A percentile compares a stretch with the other conserved stretches of the same genome.
These are phyloP conservation scores for Fusarium veterinarium DNA, from an alignment of 2,329 filamentous ascomycete species.

Conservation along the genomic window DNA sequence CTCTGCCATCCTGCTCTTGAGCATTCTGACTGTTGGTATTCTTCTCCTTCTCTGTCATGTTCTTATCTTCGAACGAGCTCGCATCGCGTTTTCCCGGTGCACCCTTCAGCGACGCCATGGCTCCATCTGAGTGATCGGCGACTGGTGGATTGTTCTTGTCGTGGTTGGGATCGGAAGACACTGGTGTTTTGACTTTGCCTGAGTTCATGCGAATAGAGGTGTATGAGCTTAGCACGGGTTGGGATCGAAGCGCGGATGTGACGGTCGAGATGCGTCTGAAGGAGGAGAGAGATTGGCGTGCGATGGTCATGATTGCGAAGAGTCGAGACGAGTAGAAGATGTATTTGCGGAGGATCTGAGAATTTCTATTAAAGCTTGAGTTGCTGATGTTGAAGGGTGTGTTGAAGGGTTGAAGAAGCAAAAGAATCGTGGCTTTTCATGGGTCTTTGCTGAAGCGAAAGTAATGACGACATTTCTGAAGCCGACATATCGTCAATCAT, in stretches of 20 bases:
- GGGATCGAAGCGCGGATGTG: background rate
- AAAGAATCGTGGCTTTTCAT: background rate
- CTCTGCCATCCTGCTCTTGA: slow-evolving; percentile 12
- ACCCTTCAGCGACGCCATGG: slow-evolving; percentile 22
- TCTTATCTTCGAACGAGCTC: slow-evolving; percentile 3
- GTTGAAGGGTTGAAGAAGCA: background rate
- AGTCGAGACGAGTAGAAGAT: background rate
- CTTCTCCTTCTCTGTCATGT: slow-evolving; percentile 16
- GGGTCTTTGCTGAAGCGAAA: background rate
- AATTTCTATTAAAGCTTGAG: background rate
- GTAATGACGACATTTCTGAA: slow-evolving; percentile 27
- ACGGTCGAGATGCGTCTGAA: background rate
- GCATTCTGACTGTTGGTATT: slow-evolving; percentile 21
- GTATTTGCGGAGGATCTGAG: accelerated
- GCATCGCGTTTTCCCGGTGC: slow-evolving; percentile 14
- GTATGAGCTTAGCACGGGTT: background rate
- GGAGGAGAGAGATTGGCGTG: background rate
- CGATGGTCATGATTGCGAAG: background rate
- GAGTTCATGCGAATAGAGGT: slow-evolving; percentile 7
- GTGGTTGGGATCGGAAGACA: slow-evolving; percentile 8
- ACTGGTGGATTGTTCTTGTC: background rate
- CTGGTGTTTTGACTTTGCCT: slow-evolving; percentile 7
- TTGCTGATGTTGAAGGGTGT: accelerated
- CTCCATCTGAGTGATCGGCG: slow-evolving; percentile 14
- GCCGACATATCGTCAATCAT: slow-evolving; percentile 2